Conservation (phyloP, 2,329 filamentous ascomycete genomes). For the Ascochyta pisi region DNA sequence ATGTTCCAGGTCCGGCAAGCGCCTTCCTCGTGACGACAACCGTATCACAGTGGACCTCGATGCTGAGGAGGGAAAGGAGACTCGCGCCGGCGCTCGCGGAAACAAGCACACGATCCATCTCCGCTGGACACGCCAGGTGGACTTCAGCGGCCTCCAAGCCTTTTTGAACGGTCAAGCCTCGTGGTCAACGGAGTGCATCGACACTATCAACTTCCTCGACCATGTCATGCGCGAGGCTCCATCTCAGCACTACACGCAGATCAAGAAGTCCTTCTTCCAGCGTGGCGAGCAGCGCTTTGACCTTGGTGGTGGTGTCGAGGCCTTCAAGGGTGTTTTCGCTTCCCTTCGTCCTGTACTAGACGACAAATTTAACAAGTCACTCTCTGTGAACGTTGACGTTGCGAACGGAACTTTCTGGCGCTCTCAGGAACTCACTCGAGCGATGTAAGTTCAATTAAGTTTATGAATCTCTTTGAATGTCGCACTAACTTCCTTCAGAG, state of each 20-base stretch:
- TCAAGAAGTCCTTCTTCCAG: constrained; percentile 86
- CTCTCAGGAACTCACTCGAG: constrained; percentile 39
- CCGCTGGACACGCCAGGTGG: constrained; percentile 69
- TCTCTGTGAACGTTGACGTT: constrained; percentile 88
- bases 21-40: constrained; percentile 38
- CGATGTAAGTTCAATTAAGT: constrained; percentile 17
- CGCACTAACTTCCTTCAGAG: constrained; percentile 1
- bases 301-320: constrained; percentile 73
- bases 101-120: constrained; percentile 69
- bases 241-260: constrained; percentile 68
- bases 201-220: constrained; percentile 89
- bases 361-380: constrained; percentile 59
- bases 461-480: neutral
- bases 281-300: constrained; percentile 55
- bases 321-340: constrained; percentile 88
- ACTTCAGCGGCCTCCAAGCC: constrained; percentile 68
- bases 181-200: constrained; percentile 66
- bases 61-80: constrained; percentile 57
- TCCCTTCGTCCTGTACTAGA: constrained; percentile 77
- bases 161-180: constrained; percentile 68
- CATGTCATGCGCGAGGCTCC: constrained; percentile 86
- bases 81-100: constrained; percentile 27
- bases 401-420: constrained; percentile 91
- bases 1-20: constrained; percentile 32
- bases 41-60: constrained; percentile 74